Evolutionary conservation across 352 stramenopile genomes (phyloP), one percentile per base, ranked within the genome.

Genomic region (Thalassiosira livingstoniorum): DNA sequence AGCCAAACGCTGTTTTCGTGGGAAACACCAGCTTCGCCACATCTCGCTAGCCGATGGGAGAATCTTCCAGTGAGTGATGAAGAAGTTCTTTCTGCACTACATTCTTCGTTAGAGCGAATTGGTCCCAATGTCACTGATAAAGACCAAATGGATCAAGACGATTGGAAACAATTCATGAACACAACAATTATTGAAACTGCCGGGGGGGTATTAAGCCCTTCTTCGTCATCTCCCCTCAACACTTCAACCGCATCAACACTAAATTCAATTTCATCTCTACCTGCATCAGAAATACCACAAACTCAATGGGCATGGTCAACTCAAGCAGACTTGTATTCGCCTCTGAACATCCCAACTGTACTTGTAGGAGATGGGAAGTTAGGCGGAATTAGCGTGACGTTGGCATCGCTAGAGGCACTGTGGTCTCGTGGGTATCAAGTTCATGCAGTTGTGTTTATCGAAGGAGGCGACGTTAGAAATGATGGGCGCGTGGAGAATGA

Each of bases 331-430:
- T 91, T 98, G 55, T 99, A 98, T 82, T 92, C 95, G 29, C 83
- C 92, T 3, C 87, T 98, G 37, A 37, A 60, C 25, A 86, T 98
- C 4, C 96, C 96, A 7, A 95, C 97, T 2, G 92, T 99, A 69
- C 91, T 99, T 5, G 94, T 99, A 34, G 97, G 97, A n/a, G 97
- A 99, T 83, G 96, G 96, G 45, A 96, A 96, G 71, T 92, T 99
- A 3, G 97, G 97, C 64, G 97, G 97, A 4, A 99, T 99, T 75
- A 98, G 96, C 51, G 94, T 93, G 21, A 99, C 97, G 10, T 92
- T 99, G 71, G 96, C 96, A 3, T 93, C 96, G 13, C 83, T 98
- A 3, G 97, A 99, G 78, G 96, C 95, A 25, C 86, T 99, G 15
- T 77, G 97, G 66, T 91, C 95, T 74, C 93, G 97, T 23, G 94